Base-by-base conservation (phyloP, 805 yeast species). In the Cyberlindnera nakhonratchasimensis region DNA sequence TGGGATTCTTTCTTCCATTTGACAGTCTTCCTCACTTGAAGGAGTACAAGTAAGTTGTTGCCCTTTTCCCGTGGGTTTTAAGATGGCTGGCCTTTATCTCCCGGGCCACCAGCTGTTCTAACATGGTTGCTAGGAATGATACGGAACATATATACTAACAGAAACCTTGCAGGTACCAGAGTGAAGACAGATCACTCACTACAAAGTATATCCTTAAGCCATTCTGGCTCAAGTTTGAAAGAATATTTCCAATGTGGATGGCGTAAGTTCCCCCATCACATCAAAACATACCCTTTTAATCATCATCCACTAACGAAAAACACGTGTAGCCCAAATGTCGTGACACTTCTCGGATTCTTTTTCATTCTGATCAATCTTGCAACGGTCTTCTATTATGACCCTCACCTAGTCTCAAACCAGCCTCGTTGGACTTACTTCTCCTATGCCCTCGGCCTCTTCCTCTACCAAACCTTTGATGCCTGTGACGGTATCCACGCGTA, bases 391-490 rank as follows among this genome's bases (percentile, higher is more conserved):
- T 80, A 77, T 57, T 81, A 71, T 51, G 93, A 89, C 59, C 95
- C 96, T 4, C 66, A 72, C 42, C 71, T 87, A 45, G 63, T 77
- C 35, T 53, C 70, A 28, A 70, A 68, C 3, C 70, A 75, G 11
- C 96, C 98, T 6, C 62, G 74, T 25, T 86, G 95, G 95, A 74
- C 82, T 14, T 86, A 84, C 59, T 74, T 76, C 51, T 67, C 81
- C 34, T 86, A 86, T 60, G 96, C 95, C 0, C 58, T 85, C 48
- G 91, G 95, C 6, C 66, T 90, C 51, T 89, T 90, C 59, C 68
- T 89, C 74, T 90, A 90, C 63, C 98, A 90, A 62, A 90, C 97
- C 0, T 88, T 90, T 62, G 98, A 90, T 63, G 96, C 96, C 0
- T 86, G 96, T 63, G 98, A 90, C 63, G 98, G 98, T 5, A 76